Conservation (phyloP, 1,284 basidiomycete genomes). For the Marasmius fiardii region DNA sequence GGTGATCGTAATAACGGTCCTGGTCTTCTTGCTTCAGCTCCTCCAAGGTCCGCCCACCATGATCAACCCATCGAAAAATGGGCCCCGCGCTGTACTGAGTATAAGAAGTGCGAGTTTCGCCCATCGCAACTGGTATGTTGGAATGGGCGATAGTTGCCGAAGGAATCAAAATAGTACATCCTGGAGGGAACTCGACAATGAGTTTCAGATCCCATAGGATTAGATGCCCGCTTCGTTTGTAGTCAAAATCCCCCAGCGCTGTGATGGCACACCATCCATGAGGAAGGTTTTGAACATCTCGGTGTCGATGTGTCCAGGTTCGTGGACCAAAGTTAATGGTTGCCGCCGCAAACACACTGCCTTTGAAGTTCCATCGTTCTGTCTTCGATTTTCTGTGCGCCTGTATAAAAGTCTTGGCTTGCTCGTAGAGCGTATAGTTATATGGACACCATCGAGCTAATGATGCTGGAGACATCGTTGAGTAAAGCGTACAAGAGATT, state of each 20-base stretch:
- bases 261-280: slow-evolving; percentile 22
- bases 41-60: slow-evolving; percentile 9
- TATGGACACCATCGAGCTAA: no score
- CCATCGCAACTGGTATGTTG: slow-evolving; percentile 19
- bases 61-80: slow-evolving; percentile 21
- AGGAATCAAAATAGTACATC: slow-evolving; percentile 23
- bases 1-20: neutral
- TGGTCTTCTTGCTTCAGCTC: neutral
- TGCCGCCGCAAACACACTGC: slow-evolving; percentile 13
- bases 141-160: slow-evolving; percentile 23
- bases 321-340: slow-evolving; percentile 21
- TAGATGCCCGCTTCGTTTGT: slow-evolving; percentile 21
- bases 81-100: slow-evolving; percentile 23
- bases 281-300: slow-evolving; percentile 19
- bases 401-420: no score
- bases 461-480: no score
- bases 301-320: slow-evolving; percentile 9
- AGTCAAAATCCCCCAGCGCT: slow-evolving; percentile 21
- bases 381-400: no score
- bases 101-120: slow-evolving; percentile 21
- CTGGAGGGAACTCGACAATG: slow-evolving; percentile 22
- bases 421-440: no score
- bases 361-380: slow-evolving; percentile 3
- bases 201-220: slow-evolving; percentile 21
- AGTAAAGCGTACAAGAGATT: no score